Percentiles rank a stretch among this genome's conserved stretches.
Conservation (phyloP, 768 basidiomycete genomes). For the Leucosporidium creatinivorum region DNA sequence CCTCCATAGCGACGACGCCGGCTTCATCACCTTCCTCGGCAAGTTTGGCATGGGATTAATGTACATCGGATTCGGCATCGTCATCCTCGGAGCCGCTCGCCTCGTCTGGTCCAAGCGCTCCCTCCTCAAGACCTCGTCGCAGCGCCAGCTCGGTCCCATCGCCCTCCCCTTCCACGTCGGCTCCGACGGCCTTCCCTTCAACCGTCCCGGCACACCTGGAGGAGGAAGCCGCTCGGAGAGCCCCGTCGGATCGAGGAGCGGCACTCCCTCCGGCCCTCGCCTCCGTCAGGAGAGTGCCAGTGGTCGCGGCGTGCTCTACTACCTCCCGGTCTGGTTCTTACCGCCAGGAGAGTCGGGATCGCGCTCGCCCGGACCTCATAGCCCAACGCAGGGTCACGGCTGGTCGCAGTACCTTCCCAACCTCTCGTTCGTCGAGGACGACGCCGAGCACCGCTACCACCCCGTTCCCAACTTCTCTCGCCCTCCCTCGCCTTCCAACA, state of each 20-base stretch:
- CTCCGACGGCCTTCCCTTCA: background rate
- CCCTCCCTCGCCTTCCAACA: constrained; percentile 29
- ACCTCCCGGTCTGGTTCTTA: constrained; percentile 31
- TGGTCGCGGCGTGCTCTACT: constrained; percentile 24
- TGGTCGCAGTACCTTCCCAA: constrained; percentile 31
- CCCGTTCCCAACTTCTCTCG: constrained; percentile 30
- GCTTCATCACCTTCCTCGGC: constrained; percentile 88
- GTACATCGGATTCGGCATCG: constrained; percentile 69
- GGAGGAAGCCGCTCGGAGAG: constrained; percentile 10
- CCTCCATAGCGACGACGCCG: constrained; percentile 56
- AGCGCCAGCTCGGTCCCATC: constrained; percentile 19
- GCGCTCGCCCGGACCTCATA: background rate
- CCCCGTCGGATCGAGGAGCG: constrained; percentile 6
- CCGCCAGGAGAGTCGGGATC: constrained; percentile 3
- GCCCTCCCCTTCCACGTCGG: constrained; percentile 26
- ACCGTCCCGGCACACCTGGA: constrained; percentile 22
- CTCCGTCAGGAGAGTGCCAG: background rate
- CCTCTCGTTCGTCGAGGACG: constrained; percentile 13
- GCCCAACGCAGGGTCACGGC: background rate
- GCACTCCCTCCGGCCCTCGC: background rate
- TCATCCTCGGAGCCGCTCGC: constrained; percentile 62
- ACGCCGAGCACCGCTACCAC: constrained; percentile 18
- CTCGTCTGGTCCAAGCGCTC: constrained; percentile 30
- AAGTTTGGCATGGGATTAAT: constrained; percentile 80
- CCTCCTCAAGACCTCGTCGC: constrained; percentile 10